phyloP scores from a whole-genome alignment of 2,329 filamentous ascomycete genomes.

The Aspergillus quadrilineatus region DNA sequence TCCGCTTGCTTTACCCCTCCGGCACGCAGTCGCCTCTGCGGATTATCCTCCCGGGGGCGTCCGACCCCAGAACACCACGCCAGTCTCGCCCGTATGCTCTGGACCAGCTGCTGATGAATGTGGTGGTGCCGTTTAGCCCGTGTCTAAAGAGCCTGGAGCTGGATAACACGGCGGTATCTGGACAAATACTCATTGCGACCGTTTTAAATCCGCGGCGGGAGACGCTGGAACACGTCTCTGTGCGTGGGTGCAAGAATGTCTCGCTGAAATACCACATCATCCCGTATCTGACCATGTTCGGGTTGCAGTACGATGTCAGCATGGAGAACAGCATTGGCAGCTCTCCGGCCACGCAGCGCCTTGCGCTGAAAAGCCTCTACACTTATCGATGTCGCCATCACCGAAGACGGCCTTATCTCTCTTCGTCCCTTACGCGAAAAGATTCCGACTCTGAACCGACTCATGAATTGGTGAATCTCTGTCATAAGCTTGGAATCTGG shows the following conservation, averaged over 20 bases:
- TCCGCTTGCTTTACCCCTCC: slow-evolving; percentile 50
- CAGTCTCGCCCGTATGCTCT: slow-evolving; percentile 59
- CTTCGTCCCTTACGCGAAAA: slow-evolving; percentile 53
- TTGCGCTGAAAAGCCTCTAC: slow-evolving; percentile 60
- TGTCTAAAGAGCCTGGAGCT: slow-evolving; percentile 58
- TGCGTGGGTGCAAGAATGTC: slow-evolving; percentile 64
- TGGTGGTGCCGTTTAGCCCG: slow-evolving; percentile 57
- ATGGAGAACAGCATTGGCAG: slow-evolving; percentile 42
- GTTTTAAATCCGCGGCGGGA: slow-evolving; percentile 55
- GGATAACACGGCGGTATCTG: slow-evolving; percentile 61
- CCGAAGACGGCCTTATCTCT: slow-evolving; percentile 59
- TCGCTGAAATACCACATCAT: slow-evolving; percentile 65
- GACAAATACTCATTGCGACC: slow-evolving; percentile 55
- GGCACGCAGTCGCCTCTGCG: slow-evolving; percentile 34
- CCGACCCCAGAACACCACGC: slow-evolving; percentile 39
- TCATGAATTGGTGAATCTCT: slow-evolving; percentile 60
- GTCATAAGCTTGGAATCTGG: slow-evolving; percentile 60
- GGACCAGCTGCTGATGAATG: slow-evolving; percentile 57
- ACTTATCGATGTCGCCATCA: slow-evolving; percentile 64
- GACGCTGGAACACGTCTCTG: slow-evolving; percentile 59
- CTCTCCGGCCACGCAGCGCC: slow-evolving; percentile 35
- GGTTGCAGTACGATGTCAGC: slow-evolving; percentile 45
- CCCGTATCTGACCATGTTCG: slow-evolving; percentile 55
- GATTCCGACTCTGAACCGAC: slow-evolving; percentile 62
- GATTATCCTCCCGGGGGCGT: slow-evolving; percentile 33